Evolutionary conservation across 441 rosid species (phyloP).

Genomic region (Pelargonium australe): DNA sequence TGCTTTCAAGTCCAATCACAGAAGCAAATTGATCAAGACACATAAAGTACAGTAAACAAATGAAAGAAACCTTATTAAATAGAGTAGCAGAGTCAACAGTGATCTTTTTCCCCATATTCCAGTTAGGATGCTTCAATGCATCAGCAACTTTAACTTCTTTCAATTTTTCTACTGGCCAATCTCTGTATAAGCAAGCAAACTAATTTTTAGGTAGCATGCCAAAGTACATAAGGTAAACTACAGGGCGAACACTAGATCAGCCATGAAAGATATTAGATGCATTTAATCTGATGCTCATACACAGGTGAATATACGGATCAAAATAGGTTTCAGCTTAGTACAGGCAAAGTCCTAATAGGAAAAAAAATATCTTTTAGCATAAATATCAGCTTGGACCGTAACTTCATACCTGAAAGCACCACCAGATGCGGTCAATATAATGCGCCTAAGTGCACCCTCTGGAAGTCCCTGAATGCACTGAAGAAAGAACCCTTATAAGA

Average conservation of each 20-base stretch:
- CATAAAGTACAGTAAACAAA: not conserved
- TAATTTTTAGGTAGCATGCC: conserved; percentile 11
- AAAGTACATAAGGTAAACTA: not conserved
- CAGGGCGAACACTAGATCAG: not conserved
- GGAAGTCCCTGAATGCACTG: conserved; percentile 96
- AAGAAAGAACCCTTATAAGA: conserved; percentile 22
- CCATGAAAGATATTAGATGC: not conserved
- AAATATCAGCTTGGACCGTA: conserved; percentile 18
- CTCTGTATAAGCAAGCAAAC: conserved; percentile 36
- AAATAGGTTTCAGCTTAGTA: not conserved
- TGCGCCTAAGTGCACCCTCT: conserved; percentile 72
- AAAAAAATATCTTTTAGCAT: conserved; percentile 11
- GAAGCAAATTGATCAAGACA: conserved; percentile 9
- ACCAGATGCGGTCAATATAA: conserved; percentile 93
- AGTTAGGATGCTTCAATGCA: conserved; percentile 93
- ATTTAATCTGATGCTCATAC: not conserved
- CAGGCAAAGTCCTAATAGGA: not conserved
- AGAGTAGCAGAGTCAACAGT: conserved; percentile 96
- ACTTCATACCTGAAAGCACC: conserved; percentile 84
- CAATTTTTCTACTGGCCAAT: conserved; percentile 80
- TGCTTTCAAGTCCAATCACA: conserved; percentile 3
- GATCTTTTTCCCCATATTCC: conserved; percentile 94
- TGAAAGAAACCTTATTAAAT: conserved; percentile 66
- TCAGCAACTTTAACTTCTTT: conserved; percentile 89
- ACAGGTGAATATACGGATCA: not conserved